Percentiles rank a stretch among this genome's conserved stretches.
Conservation (phyloP, 768 basidiomycete genomes). For the Boletus bicolor region DNA sequence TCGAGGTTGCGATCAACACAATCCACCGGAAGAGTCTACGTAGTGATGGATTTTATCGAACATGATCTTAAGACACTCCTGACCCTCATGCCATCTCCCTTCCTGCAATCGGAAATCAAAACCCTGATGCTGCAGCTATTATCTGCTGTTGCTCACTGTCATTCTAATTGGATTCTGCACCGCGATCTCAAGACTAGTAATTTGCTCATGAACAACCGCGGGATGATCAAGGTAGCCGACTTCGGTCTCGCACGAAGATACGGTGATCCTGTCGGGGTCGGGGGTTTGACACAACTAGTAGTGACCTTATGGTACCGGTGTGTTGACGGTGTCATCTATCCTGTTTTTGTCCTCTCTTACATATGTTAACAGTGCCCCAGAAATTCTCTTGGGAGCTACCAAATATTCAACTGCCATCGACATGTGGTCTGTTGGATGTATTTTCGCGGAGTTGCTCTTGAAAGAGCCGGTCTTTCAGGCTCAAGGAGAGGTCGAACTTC, state of each 20-base stretch:
- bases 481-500: slow-evolving; percentile 89
- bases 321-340: slow-evolving; percentile 26
- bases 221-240: slow-evolving; percentile 97
- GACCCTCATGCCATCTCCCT: slow-evolving; percentile 92
- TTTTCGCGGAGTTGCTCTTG: slow-evolving; percentile 92
- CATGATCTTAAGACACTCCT: slow-evolving; percentile 97
- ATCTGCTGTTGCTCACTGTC: slow-evolving; percentile 91
- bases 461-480: slow-evolving; percentile 98
- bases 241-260: slow-evolving; percentile 95
- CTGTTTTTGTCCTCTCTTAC: slow-evolving; percentile 10
- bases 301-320: slow-evolving; percentile 99
- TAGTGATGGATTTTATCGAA: slow-evolving; percentile 99
- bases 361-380: slow-evolving; percentile 67
- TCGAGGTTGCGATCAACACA: slow-evolving; percentile 7
- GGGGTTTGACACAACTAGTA: slow-evolving; percentile 97
- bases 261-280: slow-evolving; percentile 93
- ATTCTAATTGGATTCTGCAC: slow-evolving; percentile 96
- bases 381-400: slow-evolving; percentile 89
- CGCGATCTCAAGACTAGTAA: slow-evolving; percentile 98
- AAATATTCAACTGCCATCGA: slow-evolving; percentile 95
- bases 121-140: slow-evolving; percentile 91
- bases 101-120: slow-evolving; percentile 97
- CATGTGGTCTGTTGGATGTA: slow-evolving; percentile 99
- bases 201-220: slow-evolving; percentile 97
- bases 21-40: slow-evolving; percentile 73